These are phyloP conservation scores for Tolypocladium amazonense DNA, from an alignment of 2,329 filamentous ascomycete species.

Conservation along the genomic window DNA sequence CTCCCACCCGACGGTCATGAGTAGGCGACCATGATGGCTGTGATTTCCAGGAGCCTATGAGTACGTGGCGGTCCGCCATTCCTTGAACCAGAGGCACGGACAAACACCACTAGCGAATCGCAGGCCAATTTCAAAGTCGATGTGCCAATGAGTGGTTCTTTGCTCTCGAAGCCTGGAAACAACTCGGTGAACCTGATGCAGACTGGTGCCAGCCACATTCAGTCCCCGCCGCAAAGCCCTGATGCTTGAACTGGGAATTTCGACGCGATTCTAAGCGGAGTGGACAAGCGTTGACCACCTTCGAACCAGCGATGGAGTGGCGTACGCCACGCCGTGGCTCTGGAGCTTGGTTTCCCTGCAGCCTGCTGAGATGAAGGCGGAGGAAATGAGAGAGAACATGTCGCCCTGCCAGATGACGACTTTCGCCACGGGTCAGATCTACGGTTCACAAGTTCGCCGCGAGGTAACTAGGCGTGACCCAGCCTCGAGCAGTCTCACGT, in stretches of 20 bases:
- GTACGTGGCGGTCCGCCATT: too few species aligned
- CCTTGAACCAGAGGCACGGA: neutral
- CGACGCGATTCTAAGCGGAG: neutral
- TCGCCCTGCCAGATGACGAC: neutral
- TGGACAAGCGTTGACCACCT: neutral
- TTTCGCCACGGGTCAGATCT: neutral
- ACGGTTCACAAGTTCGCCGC: neutral
- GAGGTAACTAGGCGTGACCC: neutral
- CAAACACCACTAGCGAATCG: neutral
- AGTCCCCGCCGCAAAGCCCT: neutral
- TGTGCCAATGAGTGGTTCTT: neutral
- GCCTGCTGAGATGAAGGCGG: neutral
- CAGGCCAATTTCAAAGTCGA: neutral
- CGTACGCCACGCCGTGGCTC: neutral
- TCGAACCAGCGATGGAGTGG: neutral
- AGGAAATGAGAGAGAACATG: neutral
- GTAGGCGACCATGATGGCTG: too few species aligned
- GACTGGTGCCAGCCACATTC: neutral
- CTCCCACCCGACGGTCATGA: neutral
- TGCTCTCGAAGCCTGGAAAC: neutral
- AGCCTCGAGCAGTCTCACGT: neutral
- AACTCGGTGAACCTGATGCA: neutral
- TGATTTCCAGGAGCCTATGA: neutral
- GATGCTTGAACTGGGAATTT: neutral
- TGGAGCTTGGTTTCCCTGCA: too few species aligned